Percentiles rank a stretch among this genome's conserved stretches.
Conservation (phyloP, 306 rosid genomes). For the Vigna angularis region DNA sequence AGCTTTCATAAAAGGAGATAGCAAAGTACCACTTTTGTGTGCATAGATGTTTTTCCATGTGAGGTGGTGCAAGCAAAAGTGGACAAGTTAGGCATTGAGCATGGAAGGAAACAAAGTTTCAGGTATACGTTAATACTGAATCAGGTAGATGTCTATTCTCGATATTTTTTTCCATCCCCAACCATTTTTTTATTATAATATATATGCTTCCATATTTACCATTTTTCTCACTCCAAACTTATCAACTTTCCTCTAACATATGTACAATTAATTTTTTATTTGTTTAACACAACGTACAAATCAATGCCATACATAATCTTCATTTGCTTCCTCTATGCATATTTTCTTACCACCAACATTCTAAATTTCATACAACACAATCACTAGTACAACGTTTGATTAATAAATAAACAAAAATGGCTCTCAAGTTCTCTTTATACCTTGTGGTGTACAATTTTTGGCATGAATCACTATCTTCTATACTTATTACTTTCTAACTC, state of each 20-base stretch:
- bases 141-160: constrained; percentile 72
- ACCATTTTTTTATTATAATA: too few species aligned
- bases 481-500: background rate
- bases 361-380: background rate
- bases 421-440: background rate
- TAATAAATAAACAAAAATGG: too few species aligned
- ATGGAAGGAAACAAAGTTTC: constrained; percentile 72
- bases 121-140: constrained; percentile 64
- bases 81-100: constrained; percentile 67
- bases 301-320: background rate
- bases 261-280: background rate
- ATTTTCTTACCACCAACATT: constrained; percentile 10
- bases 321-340: constrained; percentile 9
- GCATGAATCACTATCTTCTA: background rate
- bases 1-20: constrained; percentile 50
- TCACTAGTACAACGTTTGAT: too few species aligned
- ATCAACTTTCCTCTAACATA: background rate
- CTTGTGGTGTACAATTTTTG: background rate
- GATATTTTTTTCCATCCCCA: constrained; percentile 13
- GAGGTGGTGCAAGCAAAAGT: constrained; percentile 60
- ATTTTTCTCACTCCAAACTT: background rate
- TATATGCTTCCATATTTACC: constrained; percentile 8
- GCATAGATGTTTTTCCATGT: constrained; percentile 59
- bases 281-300: constrained; percentile 9
- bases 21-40: constrained; percentile 40